These are phyloP conservation scores for Chytriomyces sp. DNA, from an alignment of 192 early-diverging fungal species.

Conservation along the genomic window DNA sequence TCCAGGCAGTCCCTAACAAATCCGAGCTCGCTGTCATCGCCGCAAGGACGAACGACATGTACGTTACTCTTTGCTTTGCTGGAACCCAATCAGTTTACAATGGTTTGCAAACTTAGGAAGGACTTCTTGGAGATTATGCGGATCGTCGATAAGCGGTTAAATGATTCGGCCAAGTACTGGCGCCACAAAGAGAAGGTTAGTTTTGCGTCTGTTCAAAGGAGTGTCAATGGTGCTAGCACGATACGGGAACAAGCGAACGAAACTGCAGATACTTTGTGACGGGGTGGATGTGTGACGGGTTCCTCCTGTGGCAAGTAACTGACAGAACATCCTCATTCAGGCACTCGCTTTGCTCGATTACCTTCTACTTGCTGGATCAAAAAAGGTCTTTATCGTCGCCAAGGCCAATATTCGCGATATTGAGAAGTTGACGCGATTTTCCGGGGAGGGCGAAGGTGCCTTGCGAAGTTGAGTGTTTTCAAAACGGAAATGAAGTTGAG, in stretches of 20 bases:
- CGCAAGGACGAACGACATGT: neutral
- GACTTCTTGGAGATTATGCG: neutral
- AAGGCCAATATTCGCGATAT: neutral
- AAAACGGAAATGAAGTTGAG: too few relatives aligned
- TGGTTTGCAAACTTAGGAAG: neutral
- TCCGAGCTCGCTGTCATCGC: neutral
- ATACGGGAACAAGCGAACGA: too few relatives aligned
- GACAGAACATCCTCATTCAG: neutral
- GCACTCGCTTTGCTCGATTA: neutral
- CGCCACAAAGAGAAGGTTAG: neutral
- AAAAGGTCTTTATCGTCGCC: neutral
- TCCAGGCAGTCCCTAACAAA: neutral
- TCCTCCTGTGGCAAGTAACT: neutral
- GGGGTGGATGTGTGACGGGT: neutral
- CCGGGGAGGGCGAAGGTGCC: neutral
- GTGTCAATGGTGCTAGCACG: too few relatives aligned
- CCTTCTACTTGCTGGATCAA: neutral
- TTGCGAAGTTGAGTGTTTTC: neutral
- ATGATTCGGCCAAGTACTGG: neutral
- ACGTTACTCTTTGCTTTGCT: neutral
- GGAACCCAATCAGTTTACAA: neutral
- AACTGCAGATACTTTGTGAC: neutral
- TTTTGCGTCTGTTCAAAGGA: too few relatives aligned
- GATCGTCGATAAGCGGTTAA: neutral
- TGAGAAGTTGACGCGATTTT: neutral